A percentile compares a stretch with the other conserved stretches of the same genome.
Conservation (phyloP, 2,329 filamentous ascomycete species). For the Fusarium transvaalense region DNA sequence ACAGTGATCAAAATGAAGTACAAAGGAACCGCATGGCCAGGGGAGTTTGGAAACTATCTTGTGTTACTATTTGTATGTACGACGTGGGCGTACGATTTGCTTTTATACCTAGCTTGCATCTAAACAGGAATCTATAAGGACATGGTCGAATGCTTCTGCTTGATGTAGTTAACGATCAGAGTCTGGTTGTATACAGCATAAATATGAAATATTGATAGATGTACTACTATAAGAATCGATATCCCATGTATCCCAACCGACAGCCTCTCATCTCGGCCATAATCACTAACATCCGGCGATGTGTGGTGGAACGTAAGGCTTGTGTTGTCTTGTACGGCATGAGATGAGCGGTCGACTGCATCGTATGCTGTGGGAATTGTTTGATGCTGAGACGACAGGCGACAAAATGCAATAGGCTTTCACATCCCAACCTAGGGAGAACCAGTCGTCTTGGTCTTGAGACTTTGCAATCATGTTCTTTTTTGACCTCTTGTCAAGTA, state of each 20-base stretch:
- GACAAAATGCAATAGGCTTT: background rate
- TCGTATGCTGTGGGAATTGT: background rate
- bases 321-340: background rate
- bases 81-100: slow-evolving; percentile 16
- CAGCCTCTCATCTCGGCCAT: background rate
- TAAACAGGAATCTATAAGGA: slow-evolving; percentile 9
- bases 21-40: slow-evolving; percentile 27
- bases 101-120: slow-evolving; percentile 14
- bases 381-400: background rate
- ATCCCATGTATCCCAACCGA: background rate
- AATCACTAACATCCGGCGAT: background rate
- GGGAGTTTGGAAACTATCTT: slow-evolving; percentile 28
- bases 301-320: background rate
- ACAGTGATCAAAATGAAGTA: slow-evolving; percentile 12
- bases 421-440: background rate
- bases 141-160: background rate
- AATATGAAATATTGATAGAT: background rate
- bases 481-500: background rate
- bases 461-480: background rate
- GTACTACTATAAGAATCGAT: slow-evolving; percentile 12
- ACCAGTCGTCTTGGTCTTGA: background rate
- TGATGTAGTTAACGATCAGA: background rate
- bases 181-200: background rate
- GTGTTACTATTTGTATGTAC: slow-evolving; percentile 13
- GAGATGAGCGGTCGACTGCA: background rate